Evolutionary conservation across 2,329 filamentous ascomycete genomes (phyloP).

Genomic region (Calonectria naviculata): DNA sequence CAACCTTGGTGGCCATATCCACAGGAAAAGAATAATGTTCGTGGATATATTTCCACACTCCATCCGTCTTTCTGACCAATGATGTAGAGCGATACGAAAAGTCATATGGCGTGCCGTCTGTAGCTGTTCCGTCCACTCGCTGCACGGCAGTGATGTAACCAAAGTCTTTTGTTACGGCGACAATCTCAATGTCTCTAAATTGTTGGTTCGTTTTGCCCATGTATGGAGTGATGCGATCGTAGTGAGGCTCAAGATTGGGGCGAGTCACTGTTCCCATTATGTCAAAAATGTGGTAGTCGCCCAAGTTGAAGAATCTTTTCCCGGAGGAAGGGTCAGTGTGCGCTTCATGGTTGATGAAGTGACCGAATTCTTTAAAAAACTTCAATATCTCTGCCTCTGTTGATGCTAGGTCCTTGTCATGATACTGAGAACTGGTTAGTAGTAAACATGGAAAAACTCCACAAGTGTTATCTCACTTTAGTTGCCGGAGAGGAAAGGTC

Average conservation of each 20-base stretch:
- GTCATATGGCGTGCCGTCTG: neutral
- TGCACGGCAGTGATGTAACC: slow-evolving; percentile 12
- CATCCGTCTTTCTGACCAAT: neutral
- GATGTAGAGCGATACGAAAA: slow-evolving; percentile 10
- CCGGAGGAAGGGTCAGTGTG: neutral
- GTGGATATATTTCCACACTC: slow-evolving; percentile 9
- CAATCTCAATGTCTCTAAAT: slow-evolving; percentile 4
- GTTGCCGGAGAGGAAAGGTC: neutral
- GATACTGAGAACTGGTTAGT: neutral
- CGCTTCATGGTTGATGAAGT: slow-evolving; percentile 4
- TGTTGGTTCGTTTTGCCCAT: slow-evolving; percentile 5
- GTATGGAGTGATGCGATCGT: slow-evolving; percentile 10
- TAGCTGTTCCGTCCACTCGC: slow-evolving; percentile 6
- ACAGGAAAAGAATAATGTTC: slow-evolving; percentile 11
- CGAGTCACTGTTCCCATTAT: slow-evolving; percentile 6
- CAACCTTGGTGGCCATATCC: slow-evolving; percentile 9
- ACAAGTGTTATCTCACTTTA: neutral
- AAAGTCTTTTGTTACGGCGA: neutral
- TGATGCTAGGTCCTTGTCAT: neutral
- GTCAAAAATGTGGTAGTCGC: slow-evolving; percentile 4
- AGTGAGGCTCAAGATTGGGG: slow-evolving; percentile 5
- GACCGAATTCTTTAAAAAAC: slow-evolving; percentile 5
- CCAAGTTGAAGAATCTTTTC: neutral
- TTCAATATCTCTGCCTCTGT: neutral
- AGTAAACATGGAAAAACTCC: too few species aligned